phyloP scores from a whole-genome alignment of 495 filamentous ascomycete genomes.

The Hypoxylon intermedium region DNA sequence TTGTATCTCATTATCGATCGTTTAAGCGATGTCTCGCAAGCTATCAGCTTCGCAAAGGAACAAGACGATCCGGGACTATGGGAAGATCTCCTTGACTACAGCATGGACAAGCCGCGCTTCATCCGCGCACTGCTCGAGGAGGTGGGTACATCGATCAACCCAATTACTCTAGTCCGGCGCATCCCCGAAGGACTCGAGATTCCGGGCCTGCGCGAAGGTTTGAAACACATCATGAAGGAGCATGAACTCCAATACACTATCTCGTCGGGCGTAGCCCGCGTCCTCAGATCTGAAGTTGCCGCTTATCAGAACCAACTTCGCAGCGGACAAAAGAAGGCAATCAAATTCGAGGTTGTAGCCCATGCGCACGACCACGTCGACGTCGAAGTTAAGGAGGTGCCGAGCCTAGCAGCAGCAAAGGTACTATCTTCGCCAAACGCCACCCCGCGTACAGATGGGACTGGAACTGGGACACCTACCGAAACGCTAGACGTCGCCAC shows the following conservation, averaged over 20 bases:
- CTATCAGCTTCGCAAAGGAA: slow-evolving; percentile 91
- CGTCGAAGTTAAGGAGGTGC: slow-evolving; percentile 44
- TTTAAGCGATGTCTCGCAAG: slow-evolving; percentile 84
- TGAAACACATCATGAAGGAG: slow-evolving; percentile 86
- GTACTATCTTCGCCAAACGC: slow-evolving; percentile 32
- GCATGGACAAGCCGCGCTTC: slow-evolving; percentile 95
- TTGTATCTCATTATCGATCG: slow-evolving; percentile 89
- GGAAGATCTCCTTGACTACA: slow-evolving; percentile 93
- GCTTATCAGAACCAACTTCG: slow-evolving; percentile 79
- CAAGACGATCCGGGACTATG: slow-evolving; percentile 90
- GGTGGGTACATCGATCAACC: slow-evolving; percentile 90
- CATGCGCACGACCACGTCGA: slow-evolving; percentile 51
- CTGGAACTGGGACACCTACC: slow-evolving; percentile 46
- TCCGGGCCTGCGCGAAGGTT: slow-evolving; percentile 82
- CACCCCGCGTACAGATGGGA: slow-evolving; percentile 36
- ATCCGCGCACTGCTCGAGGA: slow-evolving; percentile 92
- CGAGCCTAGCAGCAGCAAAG: slow-evolving; percentile 5
- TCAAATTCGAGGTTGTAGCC: slow-evolving; percentile 81
- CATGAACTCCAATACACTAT: slow-evolving; percentile 93
- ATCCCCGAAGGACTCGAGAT: slow-evolving; percentile 93
- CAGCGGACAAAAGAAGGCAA: slow-evolving; percentile 76
- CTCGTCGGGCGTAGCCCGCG: slow-evolving; percentile 84
- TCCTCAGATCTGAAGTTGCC: slow-evolving; percentile 85
- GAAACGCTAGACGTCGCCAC: slow-evolving; percentile 35
- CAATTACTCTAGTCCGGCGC: slow-evolving; percentile 83